Evolutionary conservation across 345 rosid species (phyloP), one percentile per base, ranked within the genome.

Genomic region (Eucalyptus virginea): DNA sequence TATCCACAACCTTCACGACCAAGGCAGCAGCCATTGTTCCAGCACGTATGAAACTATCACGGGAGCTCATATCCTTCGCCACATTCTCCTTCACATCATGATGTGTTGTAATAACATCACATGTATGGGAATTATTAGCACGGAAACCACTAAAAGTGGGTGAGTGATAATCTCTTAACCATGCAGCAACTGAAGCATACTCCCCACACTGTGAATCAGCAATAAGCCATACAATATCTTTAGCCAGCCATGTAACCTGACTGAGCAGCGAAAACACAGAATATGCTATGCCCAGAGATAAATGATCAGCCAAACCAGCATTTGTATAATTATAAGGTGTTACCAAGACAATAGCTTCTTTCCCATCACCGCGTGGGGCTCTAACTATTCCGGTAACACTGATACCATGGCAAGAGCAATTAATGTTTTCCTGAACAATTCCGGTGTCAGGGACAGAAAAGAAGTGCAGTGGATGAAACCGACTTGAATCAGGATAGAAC

Each of bases 351-450:
- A 98, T 95, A 93, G 98, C 94, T 93, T 98, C 99, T 89, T 96
- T 98, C 81, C 99, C 98, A 80, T 98, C 99, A 91, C 97, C 98
- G 65, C 94, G 98, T 54, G 98, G 96, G 62, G 99, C 99, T 94
- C 99, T 96, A 91, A 96, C 93, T 83, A 97, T 96, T 88, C 99
- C 96, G 86, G 92, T 89, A 85, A 90, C 86, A 88, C 92, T 94
- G 88, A 94, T 67, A 9, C 97, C 97, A 89, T 94, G 91, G 21
- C 94, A 91, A 14, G 95, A 92, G 92, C 96, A 96, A 87, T 93
- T 95, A 44, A 90, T 90, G 91, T 95, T 95, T 90, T 91, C 94
- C 45, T 81, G 93, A 80, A 83, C 81, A 80, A 89, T 83, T 89
- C 90, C 92, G 80, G 95, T 92, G 89, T 89, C 93, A 72, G 93